Evolutionary conservation across 2,329 filamentous ascomycete genomes (phyloP).

Genomic region (Aspergillus tamarii): DNA sequence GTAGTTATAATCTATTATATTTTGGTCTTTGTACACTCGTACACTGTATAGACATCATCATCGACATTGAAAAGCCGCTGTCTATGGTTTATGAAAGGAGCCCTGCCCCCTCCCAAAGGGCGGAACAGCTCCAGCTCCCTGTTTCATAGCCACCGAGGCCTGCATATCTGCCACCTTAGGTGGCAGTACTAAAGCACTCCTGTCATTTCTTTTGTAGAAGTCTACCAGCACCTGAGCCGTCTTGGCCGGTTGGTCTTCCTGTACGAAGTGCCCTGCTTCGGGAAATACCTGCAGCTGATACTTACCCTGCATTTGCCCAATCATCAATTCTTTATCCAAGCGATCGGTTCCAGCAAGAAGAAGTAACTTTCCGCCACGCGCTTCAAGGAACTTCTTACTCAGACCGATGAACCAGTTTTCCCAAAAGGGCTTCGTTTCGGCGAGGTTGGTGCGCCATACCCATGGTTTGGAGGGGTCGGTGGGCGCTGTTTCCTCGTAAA

Average conservation of each 20-base stretch:
- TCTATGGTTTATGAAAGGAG: background rate
- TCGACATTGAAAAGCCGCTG: background rate
- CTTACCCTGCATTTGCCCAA: conserved; percentile 98
- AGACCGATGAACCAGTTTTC: conserved; percentile 89
- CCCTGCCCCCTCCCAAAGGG: background rate
- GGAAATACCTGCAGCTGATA: conserved; percentile 95
- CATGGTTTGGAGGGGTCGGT: conserved; percentile 57
- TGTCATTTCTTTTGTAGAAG: conserved; percentile 89
- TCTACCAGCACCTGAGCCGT: conserved; percentile 83
- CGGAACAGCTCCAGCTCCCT: conserved; percentile 23
- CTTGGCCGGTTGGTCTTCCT: conserved; percentile 91
- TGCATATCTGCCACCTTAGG: conserved; percentile 83
- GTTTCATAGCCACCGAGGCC: conserved; percentile 46
- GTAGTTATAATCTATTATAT: background rate
- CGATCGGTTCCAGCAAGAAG: conserved; percentile 87
- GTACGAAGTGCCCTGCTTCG: conserved; percentile 93
- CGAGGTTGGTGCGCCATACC: conserved; percentile 85
- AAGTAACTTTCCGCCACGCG: conserved; percentile 80
- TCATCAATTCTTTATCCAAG: conserved; percentile 87
- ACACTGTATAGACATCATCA: background rate
- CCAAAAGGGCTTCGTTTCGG: conserved; percentile 86
- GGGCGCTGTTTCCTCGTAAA: conserved; percentile 53
- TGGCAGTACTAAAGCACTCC: conserved; percentile 80
- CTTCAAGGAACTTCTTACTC: conserved; percentile 82
- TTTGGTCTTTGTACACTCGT: background rate